Base-by-base conservation (phyloP, 768 basidiomycete genomes). In the Suillus weaverae region DNA sequence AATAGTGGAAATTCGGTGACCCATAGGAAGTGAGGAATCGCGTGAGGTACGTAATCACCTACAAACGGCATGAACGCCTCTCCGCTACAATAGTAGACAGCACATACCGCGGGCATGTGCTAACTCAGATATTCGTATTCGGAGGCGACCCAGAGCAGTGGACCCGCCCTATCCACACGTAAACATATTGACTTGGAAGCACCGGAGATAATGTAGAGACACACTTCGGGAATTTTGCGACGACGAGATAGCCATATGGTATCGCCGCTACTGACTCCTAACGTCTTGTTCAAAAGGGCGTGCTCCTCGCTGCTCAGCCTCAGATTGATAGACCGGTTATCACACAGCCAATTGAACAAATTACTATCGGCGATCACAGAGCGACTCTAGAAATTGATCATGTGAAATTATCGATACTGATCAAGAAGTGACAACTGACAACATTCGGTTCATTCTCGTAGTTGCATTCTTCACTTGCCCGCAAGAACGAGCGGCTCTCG, bases 1-100 rank as follows among this genome's bases (percentile, higher is more conserved):
- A 97, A 97, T 30, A 98, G 83, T 16, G 96, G 96, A 74, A 97
- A 97, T 75, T 97, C 95, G 5, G 94, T 97, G 61, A 98, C 86
- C 96, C 96, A 98, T 22, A 96, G 82, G 77, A 98, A 96, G 75
- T 93, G 90, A 56, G 93, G 93, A 32, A 77, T 77, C 35, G 81
- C 62, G 4, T 88, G 78, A 13, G 89, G 81, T 18, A 73, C 75
- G 64, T 89, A 81, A 57, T 86, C 83, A 60, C 88, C 91, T 90
- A 70, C 57, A 70, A 68, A 63, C 54, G 36, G 65, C 61, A 70
- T 61, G 69, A 56, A 62, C 43, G 39, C 62, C 56, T 39, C 43
- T 50, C 46, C 60, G 39, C 43, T 16, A 50, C 44, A 61, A 53
- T 57, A 63, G 66, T 50, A 48, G 62, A 66, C 72, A 65, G 46